Evolutionary conservation across 805 yeast species (phyloP).

Genomic region (Candida xiaguanensis): DNA sequence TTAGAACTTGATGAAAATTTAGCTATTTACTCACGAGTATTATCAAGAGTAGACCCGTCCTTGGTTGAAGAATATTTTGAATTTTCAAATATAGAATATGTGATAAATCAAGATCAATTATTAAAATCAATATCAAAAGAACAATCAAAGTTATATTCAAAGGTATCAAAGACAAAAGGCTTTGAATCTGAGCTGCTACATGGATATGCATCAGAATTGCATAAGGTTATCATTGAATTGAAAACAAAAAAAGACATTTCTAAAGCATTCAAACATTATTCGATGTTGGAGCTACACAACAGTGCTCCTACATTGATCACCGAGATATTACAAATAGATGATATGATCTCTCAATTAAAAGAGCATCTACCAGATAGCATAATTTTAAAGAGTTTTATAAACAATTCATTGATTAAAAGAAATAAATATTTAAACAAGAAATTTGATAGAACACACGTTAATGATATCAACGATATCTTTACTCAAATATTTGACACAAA

Average conservation of each 20-base stretch:
- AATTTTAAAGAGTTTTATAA: constrained; percentile 4
- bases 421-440: background rate
- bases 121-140: no score
- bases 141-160: background rate
- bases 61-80: no score
- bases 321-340: constrained; percentile 32
- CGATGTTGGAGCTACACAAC: constrained; percentile 19
- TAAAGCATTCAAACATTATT: constrained; percentile 6
- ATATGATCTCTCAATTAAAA: constrained; percentile 34
- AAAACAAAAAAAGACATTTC: background rate
- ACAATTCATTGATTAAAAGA: constrained; percentile 8
- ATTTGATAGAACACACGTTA: constrained; percentile 5
- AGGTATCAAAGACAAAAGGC: no score
- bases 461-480: constrained; percentile 3
- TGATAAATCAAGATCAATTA: no score
- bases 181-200: background rate
- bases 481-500: background rate
- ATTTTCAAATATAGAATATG: no score
- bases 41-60: background rate
- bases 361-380: constrained; percentile 8
- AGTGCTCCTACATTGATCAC: constrained; percentile 20
- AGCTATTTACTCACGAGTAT: background rate
- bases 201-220: background rate
- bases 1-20: constrained; percentile 5
- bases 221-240: background rate